A percentile compares a stretch with the other conserved stretches of the same genome.
phyloP scores from a whole-genome alignment of 768 basidiomycete species.

The Sarcodon sp. region DNA sequence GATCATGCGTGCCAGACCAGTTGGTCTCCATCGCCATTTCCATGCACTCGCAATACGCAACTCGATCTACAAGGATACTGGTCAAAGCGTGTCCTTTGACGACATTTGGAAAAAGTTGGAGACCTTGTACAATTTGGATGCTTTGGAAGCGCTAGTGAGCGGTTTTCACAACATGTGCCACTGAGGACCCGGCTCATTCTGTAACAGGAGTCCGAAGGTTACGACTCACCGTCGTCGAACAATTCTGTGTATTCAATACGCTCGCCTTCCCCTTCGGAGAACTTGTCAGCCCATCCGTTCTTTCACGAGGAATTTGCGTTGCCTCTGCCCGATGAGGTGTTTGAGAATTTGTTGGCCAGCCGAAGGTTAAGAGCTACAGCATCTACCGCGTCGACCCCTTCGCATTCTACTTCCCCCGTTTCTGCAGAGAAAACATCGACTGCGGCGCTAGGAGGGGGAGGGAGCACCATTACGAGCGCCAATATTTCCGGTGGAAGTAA shows the following conservation, averaged over 20 bases:
- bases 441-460: conserved; percentile 20
- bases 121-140: conserved; percentile 62
- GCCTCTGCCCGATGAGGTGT: conserved; percentile 43
- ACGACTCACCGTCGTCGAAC: conserved; percentile 27
- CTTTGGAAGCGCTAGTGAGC: conserved; percentile 53
- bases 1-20: conserved; percentile 68
- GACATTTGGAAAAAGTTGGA: conserved; percentile 68
- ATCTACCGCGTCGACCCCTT: conserved; percentile 34
- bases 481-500: conserved; percentile 5
- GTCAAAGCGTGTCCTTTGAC: conserved; percentile 40
- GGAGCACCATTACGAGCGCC: conserved; percentile 11
- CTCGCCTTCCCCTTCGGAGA: conserved; percentile 59
- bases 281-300: conserved; percentile 56
- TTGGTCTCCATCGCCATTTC: conserved; percentile 77
- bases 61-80: conserved; percentile 60
- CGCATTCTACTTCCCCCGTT: conserved; percentile 17
- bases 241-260: conserved; percentile 35
- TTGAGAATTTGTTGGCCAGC: conserved; percentile 45
- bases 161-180: conserved; percentile 1
- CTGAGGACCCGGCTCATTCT: too few species aligned
- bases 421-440: too few species aligned
- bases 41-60: conserved; percentile 67
- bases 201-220: conserved; percentile 8
- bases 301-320: conserved; percentile 55
- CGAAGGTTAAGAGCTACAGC: conserved; percentile 54